Evolutionary conservation across 108 stramenopile genomes (phyloP).

Genomic region (Cylindrotheca closterium): DNA sequence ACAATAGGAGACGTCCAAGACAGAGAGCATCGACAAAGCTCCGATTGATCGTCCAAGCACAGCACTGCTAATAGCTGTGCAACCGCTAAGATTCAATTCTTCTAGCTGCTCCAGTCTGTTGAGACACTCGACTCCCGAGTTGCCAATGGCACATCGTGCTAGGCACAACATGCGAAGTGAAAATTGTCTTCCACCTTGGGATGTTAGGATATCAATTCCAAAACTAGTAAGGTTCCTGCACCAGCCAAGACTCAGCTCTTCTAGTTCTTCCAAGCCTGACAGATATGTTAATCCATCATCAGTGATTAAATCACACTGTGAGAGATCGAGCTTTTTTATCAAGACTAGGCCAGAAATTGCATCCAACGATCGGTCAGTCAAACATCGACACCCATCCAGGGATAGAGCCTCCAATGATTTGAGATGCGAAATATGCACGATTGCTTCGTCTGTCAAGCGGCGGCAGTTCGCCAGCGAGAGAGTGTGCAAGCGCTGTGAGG

Average conservation of each 20-base stretch:
- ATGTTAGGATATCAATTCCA: conserved; percentile 55
- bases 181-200: conserved; percentile 47
- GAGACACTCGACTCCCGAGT: conserved; percentile 53
- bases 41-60: conserved; percentile 55
- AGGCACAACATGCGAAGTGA: conserved; percentile 55
- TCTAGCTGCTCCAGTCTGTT: conserved; percentile 45
- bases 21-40: conserved; percentile 38
- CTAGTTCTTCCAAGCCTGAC: conserved; percentile 44
- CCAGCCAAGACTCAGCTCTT: conserved; percentile 84
- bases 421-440: conserved; percentile 75
- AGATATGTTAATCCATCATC: conserved; percentile 65
- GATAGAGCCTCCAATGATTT: conserved; percentile 48
- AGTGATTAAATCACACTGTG: conserved; percentile 82
- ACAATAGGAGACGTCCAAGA: conserved; percentile 69
- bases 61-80: conserved; percentile 54
- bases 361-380: conserved; percentile 70
- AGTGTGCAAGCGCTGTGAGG: conserved; percentile 62
- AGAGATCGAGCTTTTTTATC: conserved; percentile 63
- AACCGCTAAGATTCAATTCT: conserved; percentile 81
- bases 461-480: conserved; percentile 76
- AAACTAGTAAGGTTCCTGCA: conserved; percentile 65
- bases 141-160: conserved; percentile 69
- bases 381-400: conserved; percentile 79
- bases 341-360: conserved; percentile 45
- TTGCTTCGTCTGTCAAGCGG: conserved; percentile 75